Conservation (phyloP, 371 early-diverging fungal species). For the Amoeboaphelidium protococcarum region DNA sequence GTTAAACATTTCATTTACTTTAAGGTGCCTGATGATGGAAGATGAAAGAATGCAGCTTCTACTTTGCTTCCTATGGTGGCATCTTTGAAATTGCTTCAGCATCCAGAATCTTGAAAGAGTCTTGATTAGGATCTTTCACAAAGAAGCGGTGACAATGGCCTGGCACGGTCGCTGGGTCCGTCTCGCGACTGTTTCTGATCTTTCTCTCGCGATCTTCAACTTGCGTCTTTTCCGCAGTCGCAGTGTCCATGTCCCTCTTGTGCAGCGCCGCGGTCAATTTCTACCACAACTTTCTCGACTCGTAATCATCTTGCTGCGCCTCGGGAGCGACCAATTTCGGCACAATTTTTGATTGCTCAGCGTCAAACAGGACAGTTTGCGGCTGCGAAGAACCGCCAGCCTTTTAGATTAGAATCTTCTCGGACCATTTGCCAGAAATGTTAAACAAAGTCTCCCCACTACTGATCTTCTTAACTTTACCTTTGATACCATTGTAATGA, state of each 20-base stretch:
- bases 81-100: too few relatives aligned
- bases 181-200: constrained; percentile 29
- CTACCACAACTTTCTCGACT: constrained; percentile 64
- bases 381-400: not conserved
- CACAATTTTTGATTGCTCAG: constrained; percentile 22
- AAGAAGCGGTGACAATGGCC: too few relatives aligned
- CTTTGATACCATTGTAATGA: constrained; percentile 46
- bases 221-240: constrained; percentile 46
- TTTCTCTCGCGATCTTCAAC: constrained; percentile 63
- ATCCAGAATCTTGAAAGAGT: too few relatives aligned
- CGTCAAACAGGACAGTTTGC: constrained; percentile 36
- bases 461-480: constrained; percentile 48
- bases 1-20: too few relatives aligned
- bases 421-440: constrained; percentile 66
- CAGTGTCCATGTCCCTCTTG: constrained; percentile 34
- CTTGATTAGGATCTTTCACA: too few relatives aligned
- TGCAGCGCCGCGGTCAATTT: constrained; percentile 45
- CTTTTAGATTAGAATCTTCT: constrained; percentile 28
- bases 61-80: too few relatives aligned
- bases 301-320: constrained; percentile 46
- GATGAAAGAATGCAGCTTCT: too few relatives aligned
- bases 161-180: too few relatives aligned
- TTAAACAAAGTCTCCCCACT: constrained; percentile 48
- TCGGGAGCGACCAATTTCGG: constrained; percentile 40
- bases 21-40: too few relatives aligned